Evolutionary conservation across 2,329 filamentous ascomycete genomes (phyloP).

Genomic region (Claviceps purpurea): DNA sequence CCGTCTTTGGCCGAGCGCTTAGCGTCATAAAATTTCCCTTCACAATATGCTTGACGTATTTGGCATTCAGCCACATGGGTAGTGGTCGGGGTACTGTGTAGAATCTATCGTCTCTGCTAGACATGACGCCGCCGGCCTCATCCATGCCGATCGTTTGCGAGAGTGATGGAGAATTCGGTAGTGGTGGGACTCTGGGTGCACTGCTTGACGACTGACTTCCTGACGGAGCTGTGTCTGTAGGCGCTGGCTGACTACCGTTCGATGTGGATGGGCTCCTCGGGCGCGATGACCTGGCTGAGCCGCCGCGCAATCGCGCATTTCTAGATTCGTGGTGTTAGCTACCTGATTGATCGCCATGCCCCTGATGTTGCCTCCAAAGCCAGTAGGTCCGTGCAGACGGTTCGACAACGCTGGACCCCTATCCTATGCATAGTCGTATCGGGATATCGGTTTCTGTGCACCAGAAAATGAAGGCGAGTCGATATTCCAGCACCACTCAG

Average conservation of each 20-base stretch:
- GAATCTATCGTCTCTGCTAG: conserved; percentile 38
- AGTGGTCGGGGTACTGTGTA: conserved; percentile 54
- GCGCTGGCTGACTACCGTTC: conserved; percentile 27
- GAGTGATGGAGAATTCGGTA: conserved; percentile 50
- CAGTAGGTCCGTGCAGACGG: background rate
- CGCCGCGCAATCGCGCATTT: conserved; percentile 46
- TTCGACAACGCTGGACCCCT: background rate
- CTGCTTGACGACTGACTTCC: conserved; percentile 37
- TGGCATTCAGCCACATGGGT: conserved; percentile 62
- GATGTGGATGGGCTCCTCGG: conserved; percentile 39
- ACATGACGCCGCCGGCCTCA: conserved; percentile 35
- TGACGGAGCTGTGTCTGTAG: conserved; percentile 32
- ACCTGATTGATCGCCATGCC: background rate
- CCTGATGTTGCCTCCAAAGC: background rate
- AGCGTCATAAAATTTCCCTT: conserved; percentile 97
- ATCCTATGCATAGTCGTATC: background rate
- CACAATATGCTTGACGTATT: conserved; percentile 74
- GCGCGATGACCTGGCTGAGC: conserved; percentile 35
- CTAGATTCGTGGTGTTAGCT: conserved; percentile 23
- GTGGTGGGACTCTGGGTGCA: conserved; percentile 45
- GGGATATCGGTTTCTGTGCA: background rate
- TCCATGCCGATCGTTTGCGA: conserved; percentile 57
- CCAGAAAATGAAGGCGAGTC: background rate
- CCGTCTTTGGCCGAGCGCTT: conserved; percentile 81
- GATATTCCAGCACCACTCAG: background rate